Base-by-base conservation (phyloP, 2,329 filamentous ascomycete species). In the Alternaria triticina region DNA sequence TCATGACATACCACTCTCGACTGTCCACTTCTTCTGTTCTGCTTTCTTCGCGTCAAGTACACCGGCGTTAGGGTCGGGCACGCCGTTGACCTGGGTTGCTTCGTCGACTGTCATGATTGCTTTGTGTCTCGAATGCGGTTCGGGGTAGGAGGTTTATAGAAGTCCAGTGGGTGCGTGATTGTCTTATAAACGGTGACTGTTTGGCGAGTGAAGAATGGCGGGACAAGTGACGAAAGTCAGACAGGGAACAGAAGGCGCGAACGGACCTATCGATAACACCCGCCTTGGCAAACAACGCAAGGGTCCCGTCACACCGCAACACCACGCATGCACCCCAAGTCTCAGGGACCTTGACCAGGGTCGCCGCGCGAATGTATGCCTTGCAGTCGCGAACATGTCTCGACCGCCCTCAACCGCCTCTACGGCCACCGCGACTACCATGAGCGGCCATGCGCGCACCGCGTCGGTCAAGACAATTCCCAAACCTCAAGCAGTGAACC, bases 201-300 rank as follows among this genome's bases (percentile, higher is more conserved):
- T 57, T 58, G 57, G 49, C 17, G 49, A 60, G 55, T 59, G 55
- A 47, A 15, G 43, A 59, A 52, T n/a, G 40, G 61, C 44, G 51
- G 54, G 61, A 57, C 54, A 56, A 58, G 44, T 59, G 56, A 56
- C 57, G 36, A 47, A 40, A 25, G 54, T 56, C 62, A 57, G 55
- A 57, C 60, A 59, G 40, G 49, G 11, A 87, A 67, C 17, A 40
- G 46, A 23, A 52, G 45, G 89, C 87, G 70, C 86, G 88, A 70
- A 36, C 51, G 40, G n/a, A 17, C 7, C 46, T 65, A 67, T 67
- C 62, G 65, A 77, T 79, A 65, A 52, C 57, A 13, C 45, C 65
- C 62, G 62, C 28, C 65, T 67, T 67, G 65, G 65, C 65, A 65
- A 67, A 67, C 59, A 67, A 59, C 44, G 57, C 65, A 60, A 40